Percentiles rank a stretch among this genome's conserved stretches.
Conservation (phyloP, 2,329 filamentous ascomycete genomes). For the Paracoccidioides brasiliensis region DNA sequence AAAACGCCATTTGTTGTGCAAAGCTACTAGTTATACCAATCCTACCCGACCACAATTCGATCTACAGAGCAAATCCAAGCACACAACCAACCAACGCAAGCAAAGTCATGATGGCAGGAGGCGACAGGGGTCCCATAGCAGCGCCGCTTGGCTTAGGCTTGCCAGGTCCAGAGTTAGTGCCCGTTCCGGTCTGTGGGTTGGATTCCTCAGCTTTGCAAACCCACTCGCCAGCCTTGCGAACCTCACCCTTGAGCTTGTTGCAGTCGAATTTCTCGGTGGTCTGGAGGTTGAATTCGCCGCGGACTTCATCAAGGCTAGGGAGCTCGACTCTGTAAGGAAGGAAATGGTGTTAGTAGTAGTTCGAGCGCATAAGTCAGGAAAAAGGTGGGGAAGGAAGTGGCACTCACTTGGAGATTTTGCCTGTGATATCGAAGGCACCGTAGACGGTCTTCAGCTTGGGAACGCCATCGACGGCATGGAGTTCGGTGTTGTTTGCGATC, state of each 20-base stretch:
- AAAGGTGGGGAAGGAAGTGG: no score
- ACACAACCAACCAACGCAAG: slow-evolving; percentile 34
- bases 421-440: slow-evolving; percentile 74
- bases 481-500: slow-evolving; percentile 78
- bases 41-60: no score
- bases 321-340: slow-evolving; percentile 49
- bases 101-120: slow-evolving; percentile 27
- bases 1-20: slow-evolving; percentile 1
- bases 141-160: slow-evolving; percentile 21
- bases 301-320: slow-evolving; percentile 52
- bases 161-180: slow-evolving; percentile 17
- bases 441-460: slow-evolving; percentile 53
- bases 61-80: slow-evolving; percentile 34
- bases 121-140: slow-evolving; percentile 26
- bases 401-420: slow-evolving; percentile 68
- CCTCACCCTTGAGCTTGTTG: slow-evolving; percentile 32
- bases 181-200: slow-evolving; percentile 26
- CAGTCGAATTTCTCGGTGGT: slow-evolving; percentile 53
- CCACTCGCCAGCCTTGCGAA: slow-evolving; percentile 35
- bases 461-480: slow-evolving; percentile 55
- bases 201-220: slow-evolving; percentile 28
- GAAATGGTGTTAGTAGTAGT: neutral
- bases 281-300: slow-evolving; percentile 58
- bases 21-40: no score
- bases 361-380: no score